phyloP scores from a whole-genome alignment of 169 alveolate species.

The Condylostoma magnum region DNA sequence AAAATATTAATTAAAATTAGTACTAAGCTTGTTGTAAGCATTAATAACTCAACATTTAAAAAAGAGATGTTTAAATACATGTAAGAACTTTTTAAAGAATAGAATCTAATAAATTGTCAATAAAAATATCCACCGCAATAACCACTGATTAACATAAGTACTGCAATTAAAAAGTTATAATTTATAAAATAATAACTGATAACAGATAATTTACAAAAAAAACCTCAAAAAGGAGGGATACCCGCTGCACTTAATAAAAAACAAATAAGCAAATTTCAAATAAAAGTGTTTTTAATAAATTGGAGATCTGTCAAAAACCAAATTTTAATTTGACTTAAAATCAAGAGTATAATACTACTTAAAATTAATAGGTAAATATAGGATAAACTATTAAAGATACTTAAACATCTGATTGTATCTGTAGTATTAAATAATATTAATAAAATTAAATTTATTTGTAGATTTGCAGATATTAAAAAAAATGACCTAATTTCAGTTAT shows the following conservation, averaged over 20 bases:
- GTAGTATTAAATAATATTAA: background rate
- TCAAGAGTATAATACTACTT: background rate
- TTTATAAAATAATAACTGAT: background rate
- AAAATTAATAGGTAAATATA: background rate
- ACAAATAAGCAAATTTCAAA: background rate
- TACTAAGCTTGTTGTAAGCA: background rate
- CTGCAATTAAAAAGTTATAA: background rate
- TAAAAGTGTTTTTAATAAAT: background rate
- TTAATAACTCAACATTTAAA: too few relatives aligned
- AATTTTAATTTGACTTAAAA: background rate
- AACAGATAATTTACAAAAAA: conserved; percentile 6
- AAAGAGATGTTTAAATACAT: too few relatives aligned
- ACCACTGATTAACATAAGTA: background rate
- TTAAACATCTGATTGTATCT: background rate
- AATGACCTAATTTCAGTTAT: background rate
- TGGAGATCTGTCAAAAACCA: conserved; percentile 16
- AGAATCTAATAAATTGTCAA: background rate
- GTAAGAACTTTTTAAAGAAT: background rate
- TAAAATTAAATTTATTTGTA: background rate
- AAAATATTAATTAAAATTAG: background rate
- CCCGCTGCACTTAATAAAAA: conserved; percentile 4
- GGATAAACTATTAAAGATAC: background rate
- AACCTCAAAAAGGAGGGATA: conserved; percentile 11
- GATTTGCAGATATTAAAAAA: background rate
- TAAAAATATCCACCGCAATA: background rate